Evolutionary conservation across 2,329 filamentous ascomycete genomes (phyloP).

Genomic region (Coleophoma crateriformis): DNA sequence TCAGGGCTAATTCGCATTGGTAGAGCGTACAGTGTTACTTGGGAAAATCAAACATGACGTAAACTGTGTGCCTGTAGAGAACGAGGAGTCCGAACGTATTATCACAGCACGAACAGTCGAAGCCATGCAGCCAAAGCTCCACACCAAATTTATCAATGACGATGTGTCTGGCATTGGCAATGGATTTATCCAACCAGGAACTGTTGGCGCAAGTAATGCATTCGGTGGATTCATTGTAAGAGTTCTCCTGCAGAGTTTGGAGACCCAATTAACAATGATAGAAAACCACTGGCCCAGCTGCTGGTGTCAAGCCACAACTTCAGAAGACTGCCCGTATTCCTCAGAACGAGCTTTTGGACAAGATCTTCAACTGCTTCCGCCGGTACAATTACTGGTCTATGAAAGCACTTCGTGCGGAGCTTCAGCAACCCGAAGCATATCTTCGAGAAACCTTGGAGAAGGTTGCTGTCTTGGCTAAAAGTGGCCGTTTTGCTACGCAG

Average conservation of each 20-base stretch:
- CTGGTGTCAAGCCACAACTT: conserved; percentile 60
- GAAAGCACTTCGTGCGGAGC: conserved; percentile 69
- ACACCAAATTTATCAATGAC: conserved; percentile 36
- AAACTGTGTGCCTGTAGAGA: conserved; percentile 66
- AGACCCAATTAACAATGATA: conserved; percentile 22
- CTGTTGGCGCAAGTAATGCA: conserved; percentile 33
- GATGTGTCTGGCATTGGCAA: conserved; percentile 22
- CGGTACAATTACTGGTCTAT: conserved; percentile 92
- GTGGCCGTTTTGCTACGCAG: conserved; percentile 77
- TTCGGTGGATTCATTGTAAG: conserved; percentile 55
- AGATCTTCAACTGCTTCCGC: conserved; percentile 77
- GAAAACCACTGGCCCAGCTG: conserved; percentile 44
- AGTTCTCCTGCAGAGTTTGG: conserved; percentile 8
- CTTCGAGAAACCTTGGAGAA: conserved; percentile 79
- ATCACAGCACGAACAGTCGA: conserved; percentile 53
- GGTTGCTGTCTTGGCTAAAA: conserved; percentile 76
- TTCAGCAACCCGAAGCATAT: conserved; percentile 89
- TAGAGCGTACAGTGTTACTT: conserved; percentile 73
- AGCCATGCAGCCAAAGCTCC: conserved; percentile 53
- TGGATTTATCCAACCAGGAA: conserved; percentile 52
- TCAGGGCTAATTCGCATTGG: conserved; percentile 12
- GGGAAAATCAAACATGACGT: conserved; percentile 73
- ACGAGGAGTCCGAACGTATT: conserved; percentile 61
- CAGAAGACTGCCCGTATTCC: conserved; percentile 89
- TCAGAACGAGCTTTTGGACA: conserved; percentile 80